phyloP scores from a whole-genome alignment of 2,329 filamentous ascomycete species.

The Simplicillium aogashimaense region DNA sequence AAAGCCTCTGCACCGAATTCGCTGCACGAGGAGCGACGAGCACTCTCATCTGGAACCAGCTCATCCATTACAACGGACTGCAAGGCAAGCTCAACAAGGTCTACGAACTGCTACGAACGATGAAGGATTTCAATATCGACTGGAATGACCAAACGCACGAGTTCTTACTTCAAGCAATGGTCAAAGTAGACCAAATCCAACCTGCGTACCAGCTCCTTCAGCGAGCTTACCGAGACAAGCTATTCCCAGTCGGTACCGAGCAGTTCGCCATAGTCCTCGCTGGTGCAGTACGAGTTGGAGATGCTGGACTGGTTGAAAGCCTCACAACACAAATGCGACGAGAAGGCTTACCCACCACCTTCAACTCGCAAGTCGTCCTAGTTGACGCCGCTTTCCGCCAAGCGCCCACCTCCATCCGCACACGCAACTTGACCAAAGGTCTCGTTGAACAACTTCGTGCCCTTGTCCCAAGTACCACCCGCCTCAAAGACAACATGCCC shows the following conservation, averaged over 20 bases:
- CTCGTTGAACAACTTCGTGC: constrained; percentile 19
- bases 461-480: constrained; percentile 4
- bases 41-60: constrained; percentile 66
- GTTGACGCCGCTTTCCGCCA: constrained; percentile 25
- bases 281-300: constrained; percentile 34
- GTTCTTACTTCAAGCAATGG: constrained; percentile 37
- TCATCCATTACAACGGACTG: constrained; percentile 61
- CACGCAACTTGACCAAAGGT: constrained; percentile 14
- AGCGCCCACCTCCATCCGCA: constrained; percentile 14
- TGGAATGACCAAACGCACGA: constrained; percentile 42
- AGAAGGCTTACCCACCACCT: constrained; percentile 29
- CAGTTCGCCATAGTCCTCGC: constrained; percentile 46
- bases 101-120: constrained; percentile 35
- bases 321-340: constrained; percentile 33
- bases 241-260: constrained; percentile 34
- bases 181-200: constrained; percentile 36
- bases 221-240: constrained; percentile 28
- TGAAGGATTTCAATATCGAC: constrained; percentile 34
- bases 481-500: constrained; percentile 9
- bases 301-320: constrained; percentile 22
- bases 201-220: constrained; percentile 39
- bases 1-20: constrained; percentile 35
- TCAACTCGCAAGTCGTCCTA: constrained; percentile 30
- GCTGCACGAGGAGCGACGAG: constrained; percentile 38
- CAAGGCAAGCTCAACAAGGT: constrained; percentile 42